Percentiles rank a stretch among this genome's conserved stretches.
Conservation (phyloP, 2,329 filamentous ascomycete species). For the Dothistroma pini region DNA sequence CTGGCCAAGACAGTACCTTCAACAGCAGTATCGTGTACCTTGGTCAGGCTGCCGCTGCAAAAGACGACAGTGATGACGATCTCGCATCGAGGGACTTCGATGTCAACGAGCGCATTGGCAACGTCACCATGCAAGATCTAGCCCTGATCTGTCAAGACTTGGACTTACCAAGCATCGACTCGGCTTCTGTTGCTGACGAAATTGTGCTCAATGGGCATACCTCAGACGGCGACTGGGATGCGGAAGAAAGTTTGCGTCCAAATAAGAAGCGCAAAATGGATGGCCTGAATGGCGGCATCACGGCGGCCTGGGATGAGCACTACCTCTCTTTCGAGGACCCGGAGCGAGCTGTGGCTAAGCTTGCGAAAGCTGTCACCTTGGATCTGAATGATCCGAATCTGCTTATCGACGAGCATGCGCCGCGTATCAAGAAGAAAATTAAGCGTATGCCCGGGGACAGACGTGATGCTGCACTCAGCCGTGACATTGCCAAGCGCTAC, state of each 20-base stretch:
- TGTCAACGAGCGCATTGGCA: conserved; percentile 65
- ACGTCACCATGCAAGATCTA: conserved; percentile 74
- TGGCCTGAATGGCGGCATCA: conserved; percentile 17
- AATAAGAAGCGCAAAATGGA: conserved; percentile 64
- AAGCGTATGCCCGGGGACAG: conserved; percentile 51
- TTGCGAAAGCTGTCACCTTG: conserved; percentile 74
- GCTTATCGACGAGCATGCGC: conserved; percentile 72
- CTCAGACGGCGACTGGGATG: conserved; percentile 36
- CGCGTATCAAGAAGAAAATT: conserved; percentile 56
- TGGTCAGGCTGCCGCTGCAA: conserved; percentile 52
- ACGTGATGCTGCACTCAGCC: conserved; percentile 65
- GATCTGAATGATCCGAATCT: conserved; percentile 87
- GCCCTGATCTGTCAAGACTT: conserved; percentile 84
- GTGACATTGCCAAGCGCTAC: conserved; percentile 75
- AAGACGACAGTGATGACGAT: conserved; percentile 49
- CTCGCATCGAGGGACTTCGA: conserved; percentile 51
- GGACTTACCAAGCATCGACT: conserved; percentile 60
- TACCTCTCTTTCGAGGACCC: conserved; percentile 69
- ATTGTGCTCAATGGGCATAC: conserved; percentile 17
- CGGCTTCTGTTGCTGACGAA: conserved; percentile 37
- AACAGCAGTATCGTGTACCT: conserved; percentile 42
- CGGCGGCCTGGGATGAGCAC: conserved; percentile 19
- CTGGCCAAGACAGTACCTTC: conserved; percentile 46
- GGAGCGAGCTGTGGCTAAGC: conserved; percentile 64
- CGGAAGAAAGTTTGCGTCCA: conserved; percentile 38